Evolutionary conservation across 2,329 filamentous ascomycete species (phyloP).

Genomic region (Teratosphaeria viscida): DNA sequence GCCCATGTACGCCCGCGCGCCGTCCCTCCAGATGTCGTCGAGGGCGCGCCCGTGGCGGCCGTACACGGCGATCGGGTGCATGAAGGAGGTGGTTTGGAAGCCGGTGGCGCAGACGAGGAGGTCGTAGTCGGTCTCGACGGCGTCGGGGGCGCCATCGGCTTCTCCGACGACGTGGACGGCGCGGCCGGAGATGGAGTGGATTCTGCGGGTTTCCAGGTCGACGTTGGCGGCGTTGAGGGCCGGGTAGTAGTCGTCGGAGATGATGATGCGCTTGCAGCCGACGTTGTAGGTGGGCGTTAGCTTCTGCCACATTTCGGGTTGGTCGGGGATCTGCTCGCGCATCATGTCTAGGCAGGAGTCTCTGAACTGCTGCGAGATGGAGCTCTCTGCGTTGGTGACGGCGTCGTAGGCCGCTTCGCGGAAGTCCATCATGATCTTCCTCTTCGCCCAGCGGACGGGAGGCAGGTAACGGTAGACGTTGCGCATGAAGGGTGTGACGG

Average conservation of each 20-base stretch:
- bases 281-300: conserved; percentile 44
- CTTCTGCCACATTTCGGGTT: conserved; percentile 42
- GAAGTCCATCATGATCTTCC: conserved; percentile 45
- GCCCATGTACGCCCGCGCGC: conserved; percentile 42
- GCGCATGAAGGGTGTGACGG: conserved; percentile 34
- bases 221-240: conserved; percentile 40
- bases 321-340: conserved; percentile 35
- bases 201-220: conserved; percentile 40
- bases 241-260: conserved; percentile 47
- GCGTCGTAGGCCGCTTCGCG: conserved; percentile 40
- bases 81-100: conserved; percentile 49
- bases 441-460: conserved; percentile 39
- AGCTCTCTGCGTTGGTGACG: conserved; percentile 32
- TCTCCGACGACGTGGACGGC: conserved; percentile 40
- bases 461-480: conserved; percentile 42
- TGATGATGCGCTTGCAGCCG: conserved; percentile 47
- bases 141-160: conserved; percentile 15
- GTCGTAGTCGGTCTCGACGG: conserved; percentile 36
- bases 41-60: conserved; percentile 36
- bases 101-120: conserved; percentile 49
- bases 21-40: conserved; percentile 43
- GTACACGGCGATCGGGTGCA: conserved; percentile 45
- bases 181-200: conserved; percentile 35
- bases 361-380: conserved; percentile 31
- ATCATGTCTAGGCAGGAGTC: conserved; percentile 30